Evolutionary conservation across 2,329 filamentous ascomycete species (phyloP).

Genomic region (Thelonectria rubi): DNA sequence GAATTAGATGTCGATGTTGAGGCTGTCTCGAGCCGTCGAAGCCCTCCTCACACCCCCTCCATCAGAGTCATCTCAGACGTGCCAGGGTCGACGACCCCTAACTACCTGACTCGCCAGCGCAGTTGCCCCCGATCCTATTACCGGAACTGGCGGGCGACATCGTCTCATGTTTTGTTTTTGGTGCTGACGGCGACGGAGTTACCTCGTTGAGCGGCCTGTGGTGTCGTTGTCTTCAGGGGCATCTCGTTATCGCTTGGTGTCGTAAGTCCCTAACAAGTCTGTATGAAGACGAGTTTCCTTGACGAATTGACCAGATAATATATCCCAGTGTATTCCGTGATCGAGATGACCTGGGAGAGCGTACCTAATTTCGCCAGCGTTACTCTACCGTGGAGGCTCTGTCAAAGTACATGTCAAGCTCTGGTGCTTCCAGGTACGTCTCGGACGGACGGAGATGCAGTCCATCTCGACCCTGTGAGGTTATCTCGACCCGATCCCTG

Average conservation of each 20-base stretch:
- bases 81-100: neutral
- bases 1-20: neutral
- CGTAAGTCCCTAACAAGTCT: too few species aligned
- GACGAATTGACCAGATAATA: neutral
- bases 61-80: conserved; percentile 4
- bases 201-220: neutral
- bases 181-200: neutral
- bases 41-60: neutral
- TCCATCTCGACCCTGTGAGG: neutral
- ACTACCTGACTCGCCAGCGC: neutral
- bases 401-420: neutral
- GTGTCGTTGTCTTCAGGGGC: neutral
- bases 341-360: neutral
- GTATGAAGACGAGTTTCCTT: too few species aligned
- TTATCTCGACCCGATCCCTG: neutral
- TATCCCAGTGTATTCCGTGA: neutral
- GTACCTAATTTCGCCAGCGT: neutral
- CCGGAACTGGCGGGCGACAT: neutral
- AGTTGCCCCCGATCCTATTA: conserved; percentile 1
- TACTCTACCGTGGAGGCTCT: neutral
- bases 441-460: neutral
- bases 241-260: neutral
- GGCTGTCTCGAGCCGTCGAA: neutral
- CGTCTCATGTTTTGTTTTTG: neutral
- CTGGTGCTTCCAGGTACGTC: neutral